phyloP scores from a whole-genome alignment of 176 grass and related monocot species.

The Zea mays region DNA sequence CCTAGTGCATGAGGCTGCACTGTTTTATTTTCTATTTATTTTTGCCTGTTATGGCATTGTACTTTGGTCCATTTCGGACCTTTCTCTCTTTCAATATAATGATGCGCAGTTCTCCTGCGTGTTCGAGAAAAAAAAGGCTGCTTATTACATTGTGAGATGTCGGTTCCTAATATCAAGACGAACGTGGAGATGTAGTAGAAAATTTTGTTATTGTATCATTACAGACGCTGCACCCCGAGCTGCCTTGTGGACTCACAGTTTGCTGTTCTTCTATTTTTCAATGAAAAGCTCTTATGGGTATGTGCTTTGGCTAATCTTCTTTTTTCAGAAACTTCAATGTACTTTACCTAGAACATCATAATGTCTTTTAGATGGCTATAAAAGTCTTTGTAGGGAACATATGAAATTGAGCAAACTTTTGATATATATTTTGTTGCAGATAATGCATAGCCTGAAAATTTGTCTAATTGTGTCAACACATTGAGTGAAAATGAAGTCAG shows the following conservation, averaged over 20 bases:
- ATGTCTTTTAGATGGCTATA: not conserved
- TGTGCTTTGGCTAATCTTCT: not conserved
- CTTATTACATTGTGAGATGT: not conserved
- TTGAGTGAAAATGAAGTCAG: not conserved
- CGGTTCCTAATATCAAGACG: not conserved
- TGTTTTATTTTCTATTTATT: too few species aligned
- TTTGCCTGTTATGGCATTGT: too few species aligned
- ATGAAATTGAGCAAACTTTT: not conserved
- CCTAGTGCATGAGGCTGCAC: too few species aligned
- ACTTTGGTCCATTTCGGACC: too few species aligned
- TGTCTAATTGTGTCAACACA: not conserved
- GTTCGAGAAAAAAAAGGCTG: too few species aligned
- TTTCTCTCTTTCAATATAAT: too few species aligned
- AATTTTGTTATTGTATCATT: not conserved
- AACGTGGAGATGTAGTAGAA: not conserved
- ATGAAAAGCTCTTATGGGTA: not conserved
- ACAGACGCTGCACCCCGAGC: not conserved
- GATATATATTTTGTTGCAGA: not conserved
- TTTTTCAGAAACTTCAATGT: not conserved
- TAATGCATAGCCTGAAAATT: not conserved
- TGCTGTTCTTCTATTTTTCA: not conserved
- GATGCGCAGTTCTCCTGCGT: too few species aligned
- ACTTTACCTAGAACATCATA: not conserved
- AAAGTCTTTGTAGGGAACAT: not conserved
- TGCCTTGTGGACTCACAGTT: not conserved